Base-by-base conservation (phyloP, 2,329 filamentous ascomycete genomes). In the Chaetomium globosum region DNA sequence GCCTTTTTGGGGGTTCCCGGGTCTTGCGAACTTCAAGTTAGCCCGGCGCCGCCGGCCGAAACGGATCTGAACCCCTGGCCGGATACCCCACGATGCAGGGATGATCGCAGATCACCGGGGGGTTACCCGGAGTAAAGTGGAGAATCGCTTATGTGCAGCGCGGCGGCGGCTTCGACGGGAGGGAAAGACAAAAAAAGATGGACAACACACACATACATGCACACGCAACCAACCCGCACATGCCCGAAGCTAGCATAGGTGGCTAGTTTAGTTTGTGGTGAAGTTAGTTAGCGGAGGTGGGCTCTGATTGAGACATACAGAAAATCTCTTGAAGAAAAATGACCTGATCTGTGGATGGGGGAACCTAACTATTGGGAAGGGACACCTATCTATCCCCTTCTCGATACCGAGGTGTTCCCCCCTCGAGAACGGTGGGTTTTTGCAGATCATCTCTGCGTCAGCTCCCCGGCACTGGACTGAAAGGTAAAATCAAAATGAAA, bases 21-120 rank as follows among this genome's bases (percentile, higher is more conserved):
- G 33, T 30, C 26, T 63, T 16, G 54, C 9, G 52, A 21, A 23
- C 28, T 13, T 30, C 19, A 60, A 26, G 33, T 53, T 56, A 54
- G 33, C 58, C 63, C 63, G 49, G 36, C 26, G 49, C 36, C 43
- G 59, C 55, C 64, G 64, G 64, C 55, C 56, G 64, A 59, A 56
- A 56, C 51, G 60, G 59, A 65, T 56, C 49, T 33, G 55, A 30
- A n/a, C 58, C 59, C 59, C 49, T 56, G 55, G 48, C 48, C 13
- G 55, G 48, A 33, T 59, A 65, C 55, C 64, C 64, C 64, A 63
- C 59, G 59, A 26, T 55, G n/a, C 66, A 67, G 52, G 66, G 66
- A 63, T 65, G 10, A 55, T 55, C 56, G 65, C 59, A 65, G 63
- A 67, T 67, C 63, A 8, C 19, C 39, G 49, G 59, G 33, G 51